Evolutionary conservation across 805 yeast species (phyloP).

Genomic region (Clavispora santaluciae): DNA sequence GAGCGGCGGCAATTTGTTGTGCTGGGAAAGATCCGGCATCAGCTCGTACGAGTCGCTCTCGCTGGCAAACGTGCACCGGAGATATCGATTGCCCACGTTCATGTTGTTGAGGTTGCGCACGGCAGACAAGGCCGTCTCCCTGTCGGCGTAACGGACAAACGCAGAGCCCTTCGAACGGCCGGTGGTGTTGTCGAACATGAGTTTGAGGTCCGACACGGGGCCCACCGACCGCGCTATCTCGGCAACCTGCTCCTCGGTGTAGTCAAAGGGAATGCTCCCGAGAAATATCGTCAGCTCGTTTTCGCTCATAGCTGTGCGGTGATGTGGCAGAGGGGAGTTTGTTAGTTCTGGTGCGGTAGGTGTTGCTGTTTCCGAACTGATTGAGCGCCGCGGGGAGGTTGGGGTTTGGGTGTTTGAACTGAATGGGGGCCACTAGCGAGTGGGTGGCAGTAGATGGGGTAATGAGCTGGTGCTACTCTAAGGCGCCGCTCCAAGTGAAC

Average conservation of each 20-base stretch:
- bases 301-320: slow-evolving; percentile 3
- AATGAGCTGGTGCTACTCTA: too few species aligned
- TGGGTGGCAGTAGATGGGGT: neutral
- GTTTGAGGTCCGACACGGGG: slow-evolving; percentile 69
- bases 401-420: neutral
- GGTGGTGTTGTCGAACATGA: slow-evolving; percentile 81
- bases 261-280: slow-evolving; percentile 89
- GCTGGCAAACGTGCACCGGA: slow-evolving; percentile 72
- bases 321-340: neutral
- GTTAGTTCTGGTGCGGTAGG: neutral
- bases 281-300: slow-evolving; percentile 48
- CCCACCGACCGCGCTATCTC: slow-evolving; percentile 86
- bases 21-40: slow-evolving; percentile 16
- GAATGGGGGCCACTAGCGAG: too few species aligned
- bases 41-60: slow-evolving; percentile 30
- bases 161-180: slow-evolving; percentile 92
- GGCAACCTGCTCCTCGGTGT: slow-evolving; percentile 87
- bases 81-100: slow-evolving; percentile 62
- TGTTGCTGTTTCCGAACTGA: neutral
- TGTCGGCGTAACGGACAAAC: slow-evolving; percentile 75
- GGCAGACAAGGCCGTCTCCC: slow-evolving; percentile 85
- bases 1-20: slow-evolving; percentile 31
- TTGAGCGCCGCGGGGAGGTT: too few species aligned
- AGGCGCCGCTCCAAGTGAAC: too few species aligned
- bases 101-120: slow-evolving; percentile 82